Conservation (phyloP, 192 early-diverging fungal genomes). For the Linnemannia elongata region DNA sequence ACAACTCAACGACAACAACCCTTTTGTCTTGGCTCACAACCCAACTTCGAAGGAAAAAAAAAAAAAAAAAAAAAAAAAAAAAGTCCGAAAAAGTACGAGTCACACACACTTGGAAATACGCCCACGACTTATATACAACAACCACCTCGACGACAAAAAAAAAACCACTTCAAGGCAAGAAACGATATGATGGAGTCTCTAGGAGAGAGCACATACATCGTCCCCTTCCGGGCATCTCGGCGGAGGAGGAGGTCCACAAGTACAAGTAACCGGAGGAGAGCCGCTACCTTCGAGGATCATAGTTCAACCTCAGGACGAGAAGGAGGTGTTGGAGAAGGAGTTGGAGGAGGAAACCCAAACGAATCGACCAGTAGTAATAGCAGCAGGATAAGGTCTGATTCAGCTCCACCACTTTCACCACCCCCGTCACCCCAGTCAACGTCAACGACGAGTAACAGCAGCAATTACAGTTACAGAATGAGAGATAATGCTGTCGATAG, state of each 20-base stretch:
- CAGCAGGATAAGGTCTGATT: constrained; percentile 1
- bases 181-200: neutral
- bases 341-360: neutral
- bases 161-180: neutral
- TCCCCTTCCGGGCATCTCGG: neutral
- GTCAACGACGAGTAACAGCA: neutral
- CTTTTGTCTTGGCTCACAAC: neutral
- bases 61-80: neutral
- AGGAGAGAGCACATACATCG: neutral
- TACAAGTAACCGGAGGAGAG: neutral
- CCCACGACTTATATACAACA: neutral
- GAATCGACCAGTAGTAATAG: neutral
- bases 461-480: neutral
- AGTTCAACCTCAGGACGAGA: no score
- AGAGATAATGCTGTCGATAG: neutral
- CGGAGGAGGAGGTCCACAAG: neutral
- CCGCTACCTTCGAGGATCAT: no score
- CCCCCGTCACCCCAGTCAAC: neutral
- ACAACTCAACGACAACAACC: neutral
- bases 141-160: neutral
- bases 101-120: neutral
- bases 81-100: constrained; percentile 7
- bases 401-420: neutral
- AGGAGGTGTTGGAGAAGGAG: no score
- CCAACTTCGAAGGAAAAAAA: neutral